Evolutionary conservation across 1,284 basidiomycete genomes (phyloP), one percentile per base, ranked within the genome.

Genomic region (Moesziomyces sp.): DNA sequence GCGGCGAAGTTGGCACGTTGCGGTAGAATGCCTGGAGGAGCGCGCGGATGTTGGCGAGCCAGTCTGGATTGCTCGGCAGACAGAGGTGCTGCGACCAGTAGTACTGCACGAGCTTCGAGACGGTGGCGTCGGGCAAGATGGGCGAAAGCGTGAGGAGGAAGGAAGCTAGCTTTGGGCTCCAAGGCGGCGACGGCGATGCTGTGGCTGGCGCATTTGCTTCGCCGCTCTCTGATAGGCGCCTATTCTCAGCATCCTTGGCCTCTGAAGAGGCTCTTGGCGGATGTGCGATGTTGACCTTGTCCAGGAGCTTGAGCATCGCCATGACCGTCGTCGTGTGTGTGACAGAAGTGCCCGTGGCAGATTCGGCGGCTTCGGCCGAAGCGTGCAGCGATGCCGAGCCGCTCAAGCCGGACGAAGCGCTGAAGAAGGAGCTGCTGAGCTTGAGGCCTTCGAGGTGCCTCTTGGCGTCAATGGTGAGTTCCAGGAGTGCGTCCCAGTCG

Each of bases 401-500:
- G 21, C 40, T 52, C 19, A 45, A 30, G 1, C 52, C 24, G 11
- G 52, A 43, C 43, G 60, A 47, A 24, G 60, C 45, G 60, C 50
- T 52, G 38, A 51, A 55, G 38, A 58, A 50, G 16, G 56, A 28
- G 38, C 57, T 57, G 47, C 23, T 51, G 38, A 75, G 56, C 43
- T 76, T 76, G 52, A 77, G 71, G 26, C 70, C 74, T 16, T 76
- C 71, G 40, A 79, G 56, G 51, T 83, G 82, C 35, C 81, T 58
- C 47, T 70, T 65, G 21, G 80, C 82, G 26, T 82, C 64, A 26
- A 57, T 58, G 19, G 74, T 71, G 23, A 83, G 74, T 19, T 81
- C 80, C 21, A 78, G 67, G 0, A 84, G 63, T 1, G 76, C 58
- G 23, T 83, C 77, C 81, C 81, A 84, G 52, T 83, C 82, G 28